Evolutionary conservation across 306 rosid genomes (phyloP), one percentile per base, ranked within the genome.

Genomic region (Cucurbita moschata): DNA sequence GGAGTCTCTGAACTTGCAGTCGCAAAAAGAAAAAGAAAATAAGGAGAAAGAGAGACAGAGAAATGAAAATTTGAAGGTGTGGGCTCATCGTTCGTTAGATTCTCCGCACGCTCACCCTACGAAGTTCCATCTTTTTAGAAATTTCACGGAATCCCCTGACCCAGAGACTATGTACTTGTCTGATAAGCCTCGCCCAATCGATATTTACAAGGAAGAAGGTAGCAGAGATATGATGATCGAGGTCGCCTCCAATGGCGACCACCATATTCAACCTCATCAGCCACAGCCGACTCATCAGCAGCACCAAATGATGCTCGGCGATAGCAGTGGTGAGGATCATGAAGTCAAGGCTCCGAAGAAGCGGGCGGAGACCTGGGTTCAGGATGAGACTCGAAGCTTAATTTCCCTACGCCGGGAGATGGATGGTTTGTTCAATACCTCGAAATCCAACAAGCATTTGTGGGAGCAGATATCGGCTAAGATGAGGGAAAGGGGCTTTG

Each of bases 311-410:
- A 79, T 94, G 15, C 79, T 86, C n/a, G 89, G 84, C 1, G 99
- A 91, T n/a, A 89, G 89, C 77, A 86, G 94, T 43, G 89, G 86
- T 9, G 97, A 94, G 65, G 98, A 94, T 56, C 97, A 88, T n/a
- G 99, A 91, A 68, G 79, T 91, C 16, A 94, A 88, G 78, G 91
- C 96, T 0, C 92, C 99, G 12, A 94, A 94, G 85, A 94, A 94
- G 78, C 90, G 99, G 0, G 99, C 99, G 0, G 99, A 94, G 81
- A 89, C 97, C 0, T 94, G 99, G 99, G 90, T 91, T 4, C 97
- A 91, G n/a, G 99, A 94, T 6, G 99, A 94, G 82, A 94, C 99
- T 5, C 80, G 97, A 4, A 86, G 82, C 52, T 77, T 94, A 16
- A 94, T 94, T 53, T 80, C 80, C 5, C 82, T 94, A 6, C 86